Base-by-base conservation (phyloP, 2,329 filamentous ascomycete species). In the Catunica adiposa region DNA sequence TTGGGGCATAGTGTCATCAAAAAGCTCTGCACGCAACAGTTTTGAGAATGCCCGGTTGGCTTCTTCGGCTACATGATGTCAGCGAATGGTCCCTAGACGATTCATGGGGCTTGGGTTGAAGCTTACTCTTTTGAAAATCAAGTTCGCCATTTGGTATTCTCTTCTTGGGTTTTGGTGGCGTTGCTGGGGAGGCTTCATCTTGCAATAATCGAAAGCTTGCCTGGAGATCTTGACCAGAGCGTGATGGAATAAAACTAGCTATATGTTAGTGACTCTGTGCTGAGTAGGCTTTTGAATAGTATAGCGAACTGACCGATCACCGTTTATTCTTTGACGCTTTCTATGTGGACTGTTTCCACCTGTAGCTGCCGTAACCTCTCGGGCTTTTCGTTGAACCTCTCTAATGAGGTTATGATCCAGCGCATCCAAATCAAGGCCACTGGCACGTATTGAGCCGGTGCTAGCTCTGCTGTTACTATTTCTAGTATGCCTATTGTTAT, bases 1-100 rank as follows among this genome's bases (percentile, higher is more conserved):
- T 67, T 96, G 90, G 7, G 92, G 89, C 59, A 97, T 83, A 26
- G 88, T 86, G 62, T 79, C 80, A 64, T 95, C 90, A 66, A 98
- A 98, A 58, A 98, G 79, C 68, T 98, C 92, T 54, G 87, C 84
- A 56, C 92, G 84, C 56, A 98, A 73, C 5, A 98, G 73, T 20
- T 82, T 84, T 26, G 89, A 94, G 67, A 90, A 98, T 20, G 87
- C 96, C 58, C 86, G 80, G 64, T 98, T 96, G 51, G 92, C 92
- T 75, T 97, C 89, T 70, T 96, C 89, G 52, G 86, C 89, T 80
- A 59, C 40, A 38, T 14, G 8, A 40, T 15, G 44, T 57, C 40
- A 51, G 51, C 23, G 23, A 26, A 15, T 22, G n/a, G 3, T 23
- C 15, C 15, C 38, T n/a, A n/a, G n/a, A n/a, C n/a, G n/a, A n/a